Conservation (phyloP, 2,329 filamentous ascomycete genomes). For the Microdochium paspali region DNA sequence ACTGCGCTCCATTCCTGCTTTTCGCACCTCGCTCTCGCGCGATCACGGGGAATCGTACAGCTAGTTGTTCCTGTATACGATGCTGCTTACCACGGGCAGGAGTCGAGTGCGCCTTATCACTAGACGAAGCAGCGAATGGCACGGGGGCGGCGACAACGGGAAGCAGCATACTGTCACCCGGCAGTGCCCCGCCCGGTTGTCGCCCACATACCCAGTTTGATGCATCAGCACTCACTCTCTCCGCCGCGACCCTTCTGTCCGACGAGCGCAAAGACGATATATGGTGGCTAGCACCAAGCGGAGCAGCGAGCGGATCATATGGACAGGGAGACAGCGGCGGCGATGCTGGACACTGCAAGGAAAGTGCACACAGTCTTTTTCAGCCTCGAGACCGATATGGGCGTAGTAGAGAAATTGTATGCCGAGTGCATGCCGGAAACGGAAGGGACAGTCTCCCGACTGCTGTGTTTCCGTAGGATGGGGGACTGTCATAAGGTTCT, state of each 20-base stretch:
- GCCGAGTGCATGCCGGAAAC: slow-evolving; percentile 1
- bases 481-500: slow-evolving; percentile 3
- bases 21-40: slow-evolving; percentile 5
- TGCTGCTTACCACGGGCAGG: slow-evolving; percentile 3
- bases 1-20: slow-evolving; percentile 4
- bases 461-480: slow-evolving; percentile 1
- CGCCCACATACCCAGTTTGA: too few species aligned
- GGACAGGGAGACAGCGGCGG: too few species aligned
- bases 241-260: too few species aligned
- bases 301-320: too few species aligned
- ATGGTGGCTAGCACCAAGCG: too few species aligned
- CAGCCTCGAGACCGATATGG: slow-evolving; percentile 1
- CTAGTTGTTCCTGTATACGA: background rate
- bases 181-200: too few species aligned
- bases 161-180: too few species aligned
- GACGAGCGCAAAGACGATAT: too few species aligned
- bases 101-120: slow-evolving; percentile 1
- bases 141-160: too few species aligned
- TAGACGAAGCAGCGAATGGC: too few species aligned
- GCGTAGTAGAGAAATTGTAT: slow-evolving; percentile 3
- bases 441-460: slow-evolving; percentile 2
- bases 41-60: slow-evolving; percentile 3
- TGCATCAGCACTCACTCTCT: too few species aligned
- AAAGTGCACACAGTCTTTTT: slow-evolving; percentile 6
- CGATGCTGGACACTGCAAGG: background rate